phyloP scores from a whole-genome alignment of 371 early-diverging fungal genomes.

The Gilbertella persicaria region DNA sequence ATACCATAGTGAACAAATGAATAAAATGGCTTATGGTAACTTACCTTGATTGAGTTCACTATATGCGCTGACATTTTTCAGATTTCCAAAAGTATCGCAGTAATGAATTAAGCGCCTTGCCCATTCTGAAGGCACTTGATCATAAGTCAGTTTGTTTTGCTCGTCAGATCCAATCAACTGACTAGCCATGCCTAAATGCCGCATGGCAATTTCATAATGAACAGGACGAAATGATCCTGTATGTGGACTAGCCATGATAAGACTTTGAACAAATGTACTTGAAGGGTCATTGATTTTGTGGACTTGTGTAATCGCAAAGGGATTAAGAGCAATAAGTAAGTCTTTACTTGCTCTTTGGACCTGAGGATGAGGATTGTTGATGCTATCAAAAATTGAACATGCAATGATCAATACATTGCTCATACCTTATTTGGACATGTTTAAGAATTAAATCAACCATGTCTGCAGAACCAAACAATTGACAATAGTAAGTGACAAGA shows the following conservation, averaged over 20 bases:
- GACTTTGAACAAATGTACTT: constrained; percentile 11
- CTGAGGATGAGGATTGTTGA: constrained; percentile 21
- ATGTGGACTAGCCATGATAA: constrained; percentile 47
- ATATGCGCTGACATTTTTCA: constrained; percentile 21
- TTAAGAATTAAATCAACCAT: constrained; percentile 20
- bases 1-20: constrained; percentile 15
- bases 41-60: constrained; percentile 26
- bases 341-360: constrained; percentile 28
- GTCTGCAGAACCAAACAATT: constrained; percentile 27
- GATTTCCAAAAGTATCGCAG: constrained; percentile 34
- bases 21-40: neutral
- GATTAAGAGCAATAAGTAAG: constrained; percentile 25
- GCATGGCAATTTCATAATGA: constrained; percentile 49
- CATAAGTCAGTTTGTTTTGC: neutral
- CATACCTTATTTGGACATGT: constrained; percentile 28
- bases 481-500: constrained; percentile 24
- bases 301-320: constrained; percentile 29
- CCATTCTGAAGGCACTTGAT: constrained; percentile 24
- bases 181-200: constrained; percentile 36
- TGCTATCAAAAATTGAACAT: constrained; percentile 12
- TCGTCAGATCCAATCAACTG: constrained; percentile 25
- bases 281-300: constrained; percentile 6
- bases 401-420: neutral
- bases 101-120: constrained; percentile 36
- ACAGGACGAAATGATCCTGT: constrained; percentile 50